phyloP scores from a whole-genome alignment of 495 filamentous ascomycete genomes.

The Tuber brumale region DNA sequence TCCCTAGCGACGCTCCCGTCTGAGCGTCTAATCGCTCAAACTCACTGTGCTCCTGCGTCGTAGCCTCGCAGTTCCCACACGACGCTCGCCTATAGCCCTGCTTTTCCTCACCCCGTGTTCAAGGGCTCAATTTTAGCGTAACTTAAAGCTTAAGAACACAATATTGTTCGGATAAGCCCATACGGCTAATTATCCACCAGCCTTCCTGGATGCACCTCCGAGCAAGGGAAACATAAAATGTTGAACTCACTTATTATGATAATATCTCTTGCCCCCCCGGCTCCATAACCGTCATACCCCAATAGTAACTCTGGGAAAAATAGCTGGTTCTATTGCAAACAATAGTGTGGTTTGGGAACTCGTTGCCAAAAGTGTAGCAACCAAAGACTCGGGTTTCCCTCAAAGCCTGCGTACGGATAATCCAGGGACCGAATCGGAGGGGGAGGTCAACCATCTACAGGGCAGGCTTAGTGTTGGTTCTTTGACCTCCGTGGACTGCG shows the following conservation, averaged over 20 bases:
- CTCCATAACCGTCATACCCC: conserved; percentile 33
- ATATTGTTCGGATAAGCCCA: conserved; percentile 89
- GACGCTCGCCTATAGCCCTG: conserved; percentile 84
- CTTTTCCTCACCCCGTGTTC: conserved; percentile 68
- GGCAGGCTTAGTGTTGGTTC: neutral
- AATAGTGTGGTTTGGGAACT: neutral
- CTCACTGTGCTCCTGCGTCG: conserved; percentile 44
- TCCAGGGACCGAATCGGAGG: neutral
- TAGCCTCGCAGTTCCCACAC: conserved; percentile 64
- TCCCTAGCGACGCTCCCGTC: conserved; percentile 37
- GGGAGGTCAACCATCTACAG: neutral
- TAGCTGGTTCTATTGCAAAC: neutral
- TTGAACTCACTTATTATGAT: conserved; percentile 38
- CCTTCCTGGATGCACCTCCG: conserved; percentile 89
- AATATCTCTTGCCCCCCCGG: conserved; percentile 36
- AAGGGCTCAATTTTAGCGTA: conserved; percentile 73
- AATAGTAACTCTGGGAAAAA: neutral
- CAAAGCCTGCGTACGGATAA: neutral
- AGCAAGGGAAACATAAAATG: conserved; percentile 3
- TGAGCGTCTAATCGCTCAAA: conserved; percentile 31
- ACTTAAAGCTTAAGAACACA: conserved; percentile 75
- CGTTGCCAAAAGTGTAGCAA: neutral
- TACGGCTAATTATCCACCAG: conserved; percentile 78
- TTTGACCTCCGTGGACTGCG: neutral
- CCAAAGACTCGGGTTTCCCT: neutral